These are phyloP conservation scores for Russula brevipes DNA, from an alignment of 768 basidiomycete species.

Conservation along the genomic window DNA sequence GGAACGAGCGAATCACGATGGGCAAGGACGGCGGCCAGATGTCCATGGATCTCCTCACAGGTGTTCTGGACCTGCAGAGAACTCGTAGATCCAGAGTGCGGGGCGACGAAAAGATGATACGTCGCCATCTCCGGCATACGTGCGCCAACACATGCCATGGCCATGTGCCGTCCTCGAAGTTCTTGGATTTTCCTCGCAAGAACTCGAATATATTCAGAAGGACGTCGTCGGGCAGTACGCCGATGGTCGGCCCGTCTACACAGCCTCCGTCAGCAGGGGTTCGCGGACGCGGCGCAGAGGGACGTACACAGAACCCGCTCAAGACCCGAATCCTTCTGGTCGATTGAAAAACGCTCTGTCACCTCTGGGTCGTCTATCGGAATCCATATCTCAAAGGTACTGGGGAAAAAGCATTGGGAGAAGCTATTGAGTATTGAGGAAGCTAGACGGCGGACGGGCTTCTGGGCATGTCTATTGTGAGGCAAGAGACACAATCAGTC, in stretches of 20 bases:
- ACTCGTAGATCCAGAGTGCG: not conserved
- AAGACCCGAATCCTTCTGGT: too few relatives aligned
- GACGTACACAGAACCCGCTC: too few relatives aligned
- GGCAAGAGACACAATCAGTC: too few relatives aligned
- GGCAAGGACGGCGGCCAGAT: not conserved
- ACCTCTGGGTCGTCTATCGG: too few relatives aligned
- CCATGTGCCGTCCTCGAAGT: not conserved
- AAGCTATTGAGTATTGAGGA: too few relatives aligned
- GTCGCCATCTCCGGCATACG: not conserved
- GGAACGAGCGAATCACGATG: not conserved
- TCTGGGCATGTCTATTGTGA: too few relatives aligned
- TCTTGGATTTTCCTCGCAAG: not conserved
- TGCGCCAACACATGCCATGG: not conserved
- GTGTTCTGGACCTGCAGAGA: not conserved
- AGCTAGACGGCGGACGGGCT: too few relatives aligned
- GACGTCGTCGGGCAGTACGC: not conserved
- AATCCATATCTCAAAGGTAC: too few relatives aligned
- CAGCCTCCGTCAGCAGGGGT: too few relatives aligned
- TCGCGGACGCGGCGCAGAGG: too few relatives aligned
- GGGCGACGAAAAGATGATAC: not conserved
- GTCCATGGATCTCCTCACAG: not conserved
- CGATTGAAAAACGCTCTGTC: too few relatives aligned
- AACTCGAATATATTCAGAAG: not conserved
- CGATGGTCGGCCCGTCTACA: not conserved
- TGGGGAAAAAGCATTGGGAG: too few relatives aligned